Conservation (phyloP, 2,329 filamentous ascomycete genomes). For the Fusarium sp. region DNA sequence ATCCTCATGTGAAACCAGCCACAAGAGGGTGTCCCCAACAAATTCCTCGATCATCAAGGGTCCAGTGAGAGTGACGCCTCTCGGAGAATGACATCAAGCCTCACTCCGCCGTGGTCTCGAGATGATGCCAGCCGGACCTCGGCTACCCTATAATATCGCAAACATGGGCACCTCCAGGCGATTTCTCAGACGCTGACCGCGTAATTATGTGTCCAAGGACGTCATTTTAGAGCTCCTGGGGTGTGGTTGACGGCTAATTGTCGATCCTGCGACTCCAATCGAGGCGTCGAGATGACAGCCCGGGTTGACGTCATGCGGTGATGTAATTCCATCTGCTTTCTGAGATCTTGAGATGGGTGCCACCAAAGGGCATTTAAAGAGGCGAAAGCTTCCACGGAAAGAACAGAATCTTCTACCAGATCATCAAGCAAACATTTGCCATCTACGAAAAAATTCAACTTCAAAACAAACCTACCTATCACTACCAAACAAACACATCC, state of each 20-base stretch:
- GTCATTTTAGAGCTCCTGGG: constrained; percentile 36
- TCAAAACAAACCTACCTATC: not conserved
- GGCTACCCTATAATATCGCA: constrained; percentile 22
- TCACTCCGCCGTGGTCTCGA: constrained; percentile 3
- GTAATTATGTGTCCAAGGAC: constrained; percentile 37
- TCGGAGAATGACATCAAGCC: constrained; percentile 29
- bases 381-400: constrained; percentile 5
- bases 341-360: constrained; percentile 24
- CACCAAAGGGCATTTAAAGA: constrained; percentile 21
- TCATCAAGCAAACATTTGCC: constrained; percentile 1
- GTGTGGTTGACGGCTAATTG: constrained; percentile 27
- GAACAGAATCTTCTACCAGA: not conserved
- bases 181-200: constrained; percentile 23
- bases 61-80: constrained; percentile 5
- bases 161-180: constrained; percentile 10
- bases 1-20: constrained; percentile 11
- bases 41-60: constrained; percentile 14
- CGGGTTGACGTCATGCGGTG: constrained; percentile 41
- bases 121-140: constrained; percentile 21
- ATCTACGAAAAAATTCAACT: not conserved
- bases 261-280: constrained; percentile 21
- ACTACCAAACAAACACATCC: not conserved
- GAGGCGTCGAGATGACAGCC: constrained; percentile 16
- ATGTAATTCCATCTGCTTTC: constrained; percentile 21
- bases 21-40: constrained; percentile 15